These are phyloP conservation scores for Lachnellula subtilissima DNA, from an alignment of 2,329 filamentous ascomycete species.

Conservation along the genomic window DNA sequence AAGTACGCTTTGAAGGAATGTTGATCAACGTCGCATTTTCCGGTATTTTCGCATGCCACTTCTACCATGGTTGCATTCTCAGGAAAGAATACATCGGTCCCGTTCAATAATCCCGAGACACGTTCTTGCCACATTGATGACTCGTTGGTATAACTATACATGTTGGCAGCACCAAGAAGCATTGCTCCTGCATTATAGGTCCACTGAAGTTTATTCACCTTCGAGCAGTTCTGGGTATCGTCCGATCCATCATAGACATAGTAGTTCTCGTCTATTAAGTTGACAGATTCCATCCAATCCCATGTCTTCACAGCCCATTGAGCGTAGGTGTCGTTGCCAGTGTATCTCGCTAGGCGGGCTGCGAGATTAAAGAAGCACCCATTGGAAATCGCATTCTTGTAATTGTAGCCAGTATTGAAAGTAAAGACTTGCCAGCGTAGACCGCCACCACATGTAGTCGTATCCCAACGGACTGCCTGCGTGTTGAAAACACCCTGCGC, in stretches of 20 bases:
- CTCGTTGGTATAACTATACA: slow-evolving; percentile 58
- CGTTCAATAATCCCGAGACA: slow-evolving; percentile 52
- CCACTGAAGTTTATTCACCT: slow-evolving; percentile 59
- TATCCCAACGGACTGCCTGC: slow-evolving; percentile 70
- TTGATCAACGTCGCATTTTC: slow-evolving; percentile 58
- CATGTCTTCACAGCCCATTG: slow-evolving; percentile 73
- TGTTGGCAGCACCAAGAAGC: slow-evolving; percentile 61
- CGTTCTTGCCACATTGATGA: slow-evolving; percentile 52
- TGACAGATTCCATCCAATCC: slow-evolving; percentile 57
- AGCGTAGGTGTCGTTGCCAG: slow-evolving; percentile 69
- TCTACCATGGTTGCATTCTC: slow-evolving; percentile 59
- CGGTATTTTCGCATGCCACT: slow-evolving; percentile 58
- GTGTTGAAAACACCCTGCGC: slow-evolving; percentile 79
- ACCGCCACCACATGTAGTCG: slow-evolving; percentile 64
- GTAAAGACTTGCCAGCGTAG: slow-evolving; percentile 80
- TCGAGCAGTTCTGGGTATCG: slow-evolving; percentile 51
- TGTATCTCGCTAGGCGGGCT: slow-evolving; percentile 70
- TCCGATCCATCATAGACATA: slow-evolving; percentile 60
- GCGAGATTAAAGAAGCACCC: slow-evolving; percentile 59
- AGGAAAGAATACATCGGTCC: slow-evolving; percentile 51
- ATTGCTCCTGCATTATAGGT: slow-evolving; percentile 65
- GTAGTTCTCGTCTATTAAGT: slow-evolving; percentile 56
- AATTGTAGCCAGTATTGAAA: slow-evolving; percentile 76
- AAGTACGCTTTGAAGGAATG: slow-evolving; percentile 61
- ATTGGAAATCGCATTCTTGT: slow-evolving; percentile 65